These are phyloP conservation scores for Solanum chacoense DNA, from an alignment of 305 asterid genomes.

Conservation along the genomic window DNA sequence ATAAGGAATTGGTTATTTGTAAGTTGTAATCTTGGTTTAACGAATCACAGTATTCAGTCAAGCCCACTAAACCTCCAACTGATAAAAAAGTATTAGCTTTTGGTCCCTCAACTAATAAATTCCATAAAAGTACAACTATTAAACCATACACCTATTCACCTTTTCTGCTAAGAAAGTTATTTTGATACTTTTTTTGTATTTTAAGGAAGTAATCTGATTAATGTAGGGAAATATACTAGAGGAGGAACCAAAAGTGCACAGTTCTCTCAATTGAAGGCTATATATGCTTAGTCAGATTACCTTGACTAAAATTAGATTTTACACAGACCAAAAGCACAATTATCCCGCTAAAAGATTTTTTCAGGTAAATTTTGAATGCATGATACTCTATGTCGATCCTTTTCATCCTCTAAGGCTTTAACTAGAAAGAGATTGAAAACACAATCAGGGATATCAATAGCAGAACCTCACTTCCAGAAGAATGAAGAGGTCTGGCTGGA, in stretches of 20 bases:
- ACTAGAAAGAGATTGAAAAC: not conserved
- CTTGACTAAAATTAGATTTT: not conserved
- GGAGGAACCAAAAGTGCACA: not conserved
- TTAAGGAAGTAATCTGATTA: not conserved
- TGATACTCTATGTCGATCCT: not conserved
- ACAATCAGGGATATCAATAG: slow-evolving; percentile 15
- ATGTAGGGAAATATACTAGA: not conserved
- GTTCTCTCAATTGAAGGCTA: not conserved
- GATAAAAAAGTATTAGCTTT: not conserved
- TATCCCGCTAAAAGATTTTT: not conserved
- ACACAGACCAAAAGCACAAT: not conserved
- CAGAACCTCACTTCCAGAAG: slow-evolving; percentile 93
- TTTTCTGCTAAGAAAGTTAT: not conserved
- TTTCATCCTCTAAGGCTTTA: not conserved
- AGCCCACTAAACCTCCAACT: not conserved
- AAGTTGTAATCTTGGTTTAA: not conserved
- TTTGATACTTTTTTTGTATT: not conserved
- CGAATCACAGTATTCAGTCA: not conserved
- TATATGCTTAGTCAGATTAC: not conserved
- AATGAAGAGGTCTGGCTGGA: slow-evolving; percentile 76
- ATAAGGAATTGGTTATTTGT: not conserved
- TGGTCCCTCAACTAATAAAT: not conserved
- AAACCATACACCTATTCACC: not conserved
- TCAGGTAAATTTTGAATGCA: not conserved
- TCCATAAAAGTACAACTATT: not conserved